Evolutionary conservation across 2,329 filamentous ascomycete species (phyloP).

Genomic region (Penicillium corylophilum): DNA sequence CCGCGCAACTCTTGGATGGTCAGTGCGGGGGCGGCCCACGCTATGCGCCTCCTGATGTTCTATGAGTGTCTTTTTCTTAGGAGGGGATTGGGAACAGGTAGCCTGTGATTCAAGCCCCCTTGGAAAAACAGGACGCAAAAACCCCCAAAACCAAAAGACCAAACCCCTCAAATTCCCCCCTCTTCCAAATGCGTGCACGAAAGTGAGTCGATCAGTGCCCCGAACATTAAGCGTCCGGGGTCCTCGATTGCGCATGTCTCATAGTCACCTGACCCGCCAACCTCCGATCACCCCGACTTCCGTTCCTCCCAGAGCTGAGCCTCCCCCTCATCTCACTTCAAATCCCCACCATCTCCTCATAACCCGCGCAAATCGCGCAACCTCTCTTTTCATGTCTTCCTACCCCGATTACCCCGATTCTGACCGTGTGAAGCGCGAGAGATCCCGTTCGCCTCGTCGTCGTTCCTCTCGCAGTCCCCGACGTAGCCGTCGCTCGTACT

Average conservation of each 20-base stretch:
- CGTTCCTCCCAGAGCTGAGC: conserved; percentile 16
- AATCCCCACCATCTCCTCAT: not conserved
- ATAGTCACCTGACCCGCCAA: conserved; percentile 23
- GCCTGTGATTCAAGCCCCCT: not conserved
- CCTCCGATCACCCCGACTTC: conserved; percentile 7
- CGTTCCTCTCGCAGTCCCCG: conserved; percentile 76
- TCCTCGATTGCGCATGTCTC: conserved; percentile 17
- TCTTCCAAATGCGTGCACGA: not conserved
- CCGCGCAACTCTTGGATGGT: conserved; percentile 13
- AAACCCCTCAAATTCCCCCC: not conserved
- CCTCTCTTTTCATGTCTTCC: conserved; percentile 22
- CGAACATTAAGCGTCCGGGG: conserved; percentile 9
- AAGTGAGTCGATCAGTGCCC: not conserved
- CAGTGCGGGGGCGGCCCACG: conserved; percentile 24
- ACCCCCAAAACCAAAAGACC: no score
- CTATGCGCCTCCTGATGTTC: conserved; percentile 1
- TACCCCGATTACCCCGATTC: conserved; percentile 25
- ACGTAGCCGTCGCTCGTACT: conserved; percentile 73
- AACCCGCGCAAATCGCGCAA: not conserved
- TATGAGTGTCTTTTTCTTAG: not conserved
- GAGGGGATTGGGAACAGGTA: not conserved
- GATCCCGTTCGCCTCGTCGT: conserved; percentile 62
- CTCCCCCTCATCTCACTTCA: not conserved
- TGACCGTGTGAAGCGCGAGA: conserved; percentile 68
- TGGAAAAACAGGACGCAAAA: not conserved